Conservation (phyloP, 345 rosid genomes). For the Microcos paniculata region DNA sequence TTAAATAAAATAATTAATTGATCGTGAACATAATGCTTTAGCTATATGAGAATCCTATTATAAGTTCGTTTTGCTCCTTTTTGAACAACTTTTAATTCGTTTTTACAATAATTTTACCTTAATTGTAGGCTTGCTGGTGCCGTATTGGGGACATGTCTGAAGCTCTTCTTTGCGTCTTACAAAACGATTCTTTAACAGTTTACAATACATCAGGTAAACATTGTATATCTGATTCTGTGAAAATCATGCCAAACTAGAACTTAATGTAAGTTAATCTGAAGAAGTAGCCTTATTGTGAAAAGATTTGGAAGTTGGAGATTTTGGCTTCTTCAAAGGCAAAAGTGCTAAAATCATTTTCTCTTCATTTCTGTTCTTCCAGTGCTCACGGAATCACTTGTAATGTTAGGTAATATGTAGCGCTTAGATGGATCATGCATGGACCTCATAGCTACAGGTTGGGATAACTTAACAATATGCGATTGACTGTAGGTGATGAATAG, state of each 20-base stretch:
- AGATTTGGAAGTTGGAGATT: background rate
- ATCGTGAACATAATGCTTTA: background rate
- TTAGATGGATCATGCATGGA: background rate
- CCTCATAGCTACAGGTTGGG: background rate
- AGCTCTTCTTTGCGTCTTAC: conserved; percentile 77
- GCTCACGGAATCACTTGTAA: background rate
- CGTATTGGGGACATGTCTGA: conserved; percentile 57
- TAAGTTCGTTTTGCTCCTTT: background rate
- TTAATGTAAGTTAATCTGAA: background rate
- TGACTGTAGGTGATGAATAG: background rate
- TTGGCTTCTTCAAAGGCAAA: background rate
- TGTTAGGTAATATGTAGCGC: background rate
- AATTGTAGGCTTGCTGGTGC: conserved; percentile 86
- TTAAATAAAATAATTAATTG: background rate
- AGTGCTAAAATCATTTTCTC: background rate
- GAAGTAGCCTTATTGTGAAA: background rate
- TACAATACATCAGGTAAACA: conserved; percentile 75
- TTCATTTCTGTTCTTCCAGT: background rate
- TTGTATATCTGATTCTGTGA: background rate
- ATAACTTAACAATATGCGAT: background rate
- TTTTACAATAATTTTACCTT: conserved; percentile 16
- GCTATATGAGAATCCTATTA: background rate
- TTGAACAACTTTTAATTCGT: background rate
- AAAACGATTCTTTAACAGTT: conserved; percentile 60
- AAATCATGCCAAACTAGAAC: background rate